Conservation (phyloP, 2,329 filamentous ascomycete genomes). For the Pestalotiopsis fici region DNA sequence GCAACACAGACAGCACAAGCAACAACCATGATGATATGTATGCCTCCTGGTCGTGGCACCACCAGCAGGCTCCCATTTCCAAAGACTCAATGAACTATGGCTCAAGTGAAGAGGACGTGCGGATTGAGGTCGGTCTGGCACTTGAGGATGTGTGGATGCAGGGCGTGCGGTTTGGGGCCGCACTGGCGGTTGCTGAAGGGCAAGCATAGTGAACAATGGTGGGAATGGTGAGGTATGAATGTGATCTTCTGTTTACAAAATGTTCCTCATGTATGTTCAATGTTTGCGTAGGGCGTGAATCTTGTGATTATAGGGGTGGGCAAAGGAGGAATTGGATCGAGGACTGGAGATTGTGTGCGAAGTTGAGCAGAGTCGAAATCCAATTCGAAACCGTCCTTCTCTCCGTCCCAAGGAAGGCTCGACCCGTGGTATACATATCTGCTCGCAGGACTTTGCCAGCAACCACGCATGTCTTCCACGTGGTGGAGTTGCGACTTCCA, state of each 20-base stretch:
- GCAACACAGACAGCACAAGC: background rate
- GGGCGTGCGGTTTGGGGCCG: background rate
- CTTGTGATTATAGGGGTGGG: background rate
- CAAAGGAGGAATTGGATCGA: background rate
- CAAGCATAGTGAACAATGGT: background rate
- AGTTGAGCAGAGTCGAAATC: background rate
- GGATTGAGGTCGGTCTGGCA: background rate
- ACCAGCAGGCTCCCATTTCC: conserved; percentile 4
- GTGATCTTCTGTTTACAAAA: background rate
- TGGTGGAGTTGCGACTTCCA: conserved; percentile 2
- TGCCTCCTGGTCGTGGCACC: conserved; percentile 14
- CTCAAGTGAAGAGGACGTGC: background rate
- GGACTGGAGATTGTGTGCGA: background rate
- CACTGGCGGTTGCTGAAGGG: background rate
- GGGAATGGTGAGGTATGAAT: background rate
- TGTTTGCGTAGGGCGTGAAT: background rate
- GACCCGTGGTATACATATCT: background rate
- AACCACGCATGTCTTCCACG: background rate
- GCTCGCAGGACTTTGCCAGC: background rate
- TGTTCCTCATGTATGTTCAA: background rate
- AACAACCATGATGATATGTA: conserved; percentile 18
- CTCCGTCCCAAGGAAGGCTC: background rate
- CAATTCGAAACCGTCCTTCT: background rate
- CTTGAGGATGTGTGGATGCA: background rate
- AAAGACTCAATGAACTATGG: background rate